A percentile compares a stretch with the other conserved stretches of the same genome.
These are phyloP conservation scores for Fusarium odoratissimum DNA, from an alignment of 2,329 filamentous ascomycete genomes.

Conservation along the genomic window DNA sequence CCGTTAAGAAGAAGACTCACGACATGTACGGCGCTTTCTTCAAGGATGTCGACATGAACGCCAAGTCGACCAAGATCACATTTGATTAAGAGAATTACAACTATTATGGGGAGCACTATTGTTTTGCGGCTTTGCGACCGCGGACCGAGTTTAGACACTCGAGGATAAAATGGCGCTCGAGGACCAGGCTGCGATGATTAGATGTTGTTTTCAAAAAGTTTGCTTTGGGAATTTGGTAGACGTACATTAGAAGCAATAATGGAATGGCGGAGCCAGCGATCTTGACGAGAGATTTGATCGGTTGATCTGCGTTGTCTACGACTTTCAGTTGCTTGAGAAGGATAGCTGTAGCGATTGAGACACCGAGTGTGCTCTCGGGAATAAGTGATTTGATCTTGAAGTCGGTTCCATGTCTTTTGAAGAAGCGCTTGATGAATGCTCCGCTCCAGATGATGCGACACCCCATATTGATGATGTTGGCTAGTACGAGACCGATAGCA, in stretches of 20 bases:
- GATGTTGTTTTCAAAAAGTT: constrained; percentile 31
- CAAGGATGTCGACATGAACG: constrained; percentile 86
- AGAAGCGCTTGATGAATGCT: constrained; percentile 76
- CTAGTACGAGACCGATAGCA: constrained; percentile 82
- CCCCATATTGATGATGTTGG: constrained; percentile 91
- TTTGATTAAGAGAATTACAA: constrained; percentile 70
- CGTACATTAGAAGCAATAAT: constrained; percentile 71
- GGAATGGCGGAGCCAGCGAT: constrained; percentile 62
- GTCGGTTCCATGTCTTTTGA: constrained; percentile 58
- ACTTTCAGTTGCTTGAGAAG: constrained; percentile 45
- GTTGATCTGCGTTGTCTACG: constrained; percentile 40
- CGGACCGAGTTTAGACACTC: constrained; percentile 61
- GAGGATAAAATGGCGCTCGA: constrained; percentile 66
- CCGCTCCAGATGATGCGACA: constrained; percentile 86
- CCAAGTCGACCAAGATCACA: constrained; percentile 90
- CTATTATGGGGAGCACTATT: constrained; percentile 35
- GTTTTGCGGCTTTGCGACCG: constrained; percentile 47
- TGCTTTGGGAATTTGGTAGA: constrained; percentile 45
- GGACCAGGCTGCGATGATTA: constrained; percentile 59
- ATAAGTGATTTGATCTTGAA: constrained; percentile 46
- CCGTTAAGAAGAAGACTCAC: constrained; percentile 98
- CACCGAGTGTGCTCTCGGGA: constrained; percentile 44
- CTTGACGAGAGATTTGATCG: constrained; percentile 56
- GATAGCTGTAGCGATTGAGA: constrained; percentile 45
- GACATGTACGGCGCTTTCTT: constrained; percentile 95